Percentiles rank a stretch among this genome's conserved stretches.
Conservation (phyloP, 257 asterid species). For the Solanum habrochaites region DNA sequence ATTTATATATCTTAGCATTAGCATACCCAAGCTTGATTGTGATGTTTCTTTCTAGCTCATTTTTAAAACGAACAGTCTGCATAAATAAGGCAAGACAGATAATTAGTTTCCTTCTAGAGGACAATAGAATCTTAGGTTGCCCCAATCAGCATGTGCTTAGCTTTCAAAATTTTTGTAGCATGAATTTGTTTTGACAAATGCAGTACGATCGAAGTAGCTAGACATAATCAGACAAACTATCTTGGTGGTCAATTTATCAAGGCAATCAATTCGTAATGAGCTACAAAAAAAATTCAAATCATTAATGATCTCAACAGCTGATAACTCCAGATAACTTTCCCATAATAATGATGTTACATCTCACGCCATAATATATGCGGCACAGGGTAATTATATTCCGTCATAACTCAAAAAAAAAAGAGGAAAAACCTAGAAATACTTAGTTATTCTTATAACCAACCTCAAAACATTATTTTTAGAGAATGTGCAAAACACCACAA, state of each 20-base stretch:
- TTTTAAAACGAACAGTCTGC: slow-evolving; percentile 97
- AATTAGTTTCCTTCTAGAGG: background rate
- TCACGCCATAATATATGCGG: background rate
- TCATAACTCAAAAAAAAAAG: background rate
- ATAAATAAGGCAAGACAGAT: background rate
- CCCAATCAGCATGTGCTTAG: background rate
- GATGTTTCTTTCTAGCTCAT: slow-evolving; percentile 93
- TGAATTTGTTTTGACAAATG: background rate
- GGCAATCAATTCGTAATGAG: background rate
- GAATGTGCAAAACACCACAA: background rate
- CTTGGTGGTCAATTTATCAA: background rate
- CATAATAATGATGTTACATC: background rate
- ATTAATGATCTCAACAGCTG: background rate
- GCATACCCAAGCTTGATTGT: slow-evolving; percentile 99
- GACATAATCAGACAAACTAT: background rate
- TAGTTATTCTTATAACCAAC: background rate
- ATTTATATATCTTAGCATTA: slow-evolving; percentile 90
- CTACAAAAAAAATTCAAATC: background rate
- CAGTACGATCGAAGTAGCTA: background rate
- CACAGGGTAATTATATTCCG: background rate
- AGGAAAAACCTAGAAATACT: background rate
- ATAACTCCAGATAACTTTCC: background rate
- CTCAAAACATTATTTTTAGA: background rate
- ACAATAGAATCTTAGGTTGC: background rate
- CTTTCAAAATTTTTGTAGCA: background rate